These are phyloP conservation scores for Fraxinus sp. DNA, from an alignment of 305 asterid genomes.

Conservation along the genomic window DNA sequence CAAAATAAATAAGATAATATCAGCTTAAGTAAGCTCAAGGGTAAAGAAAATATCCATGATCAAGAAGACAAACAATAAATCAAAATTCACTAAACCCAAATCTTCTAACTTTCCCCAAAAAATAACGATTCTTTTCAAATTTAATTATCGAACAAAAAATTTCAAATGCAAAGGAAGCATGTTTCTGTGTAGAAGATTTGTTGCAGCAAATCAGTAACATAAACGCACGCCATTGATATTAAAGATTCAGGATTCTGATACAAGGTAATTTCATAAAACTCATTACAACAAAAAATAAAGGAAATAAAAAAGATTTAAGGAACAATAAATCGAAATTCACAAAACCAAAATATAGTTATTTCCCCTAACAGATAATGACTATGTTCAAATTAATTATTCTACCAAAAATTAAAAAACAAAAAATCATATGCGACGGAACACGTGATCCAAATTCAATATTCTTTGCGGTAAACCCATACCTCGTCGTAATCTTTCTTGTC, in stretches of 20 bases:
- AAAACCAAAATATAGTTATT: neutral
- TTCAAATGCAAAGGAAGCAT: neutral
- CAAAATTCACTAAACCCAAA: neutral
- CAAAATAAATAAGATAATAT: neutral
- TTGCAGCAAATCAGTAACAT: neutral
- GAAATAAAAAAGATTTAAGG: neutral
- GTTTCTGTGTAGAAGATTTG: neutral
- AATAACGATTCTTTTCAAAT: neutral
- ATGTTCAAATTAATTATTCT: neutral
- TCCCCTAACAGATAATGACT: neutral
- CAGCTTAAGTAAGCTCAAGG: neutral
- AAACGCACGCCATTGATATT: neutral
- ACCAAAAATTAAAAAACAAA: neutral
- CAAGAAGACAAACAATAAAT: neutral
- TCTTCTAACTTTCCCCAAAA: neutral
- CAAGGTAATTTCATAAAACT: neutral
- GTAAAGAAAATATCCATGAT: neutral
- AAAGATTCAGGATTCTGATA: neutral
- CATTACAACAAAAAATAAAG: neutral
- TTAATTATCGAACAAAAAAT: neutral
- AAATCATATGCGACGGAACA: neutral
- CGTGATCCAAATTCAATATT: neutral
- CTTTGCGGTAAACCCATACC: conserved; percentile 34
- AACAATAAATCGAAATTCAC: neutral
- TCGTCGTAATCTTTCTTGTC: conserved; percentile 85